Conservation (phyloP, 164 flowering plant genomes). For the Cinnamomum chago region DNA sequence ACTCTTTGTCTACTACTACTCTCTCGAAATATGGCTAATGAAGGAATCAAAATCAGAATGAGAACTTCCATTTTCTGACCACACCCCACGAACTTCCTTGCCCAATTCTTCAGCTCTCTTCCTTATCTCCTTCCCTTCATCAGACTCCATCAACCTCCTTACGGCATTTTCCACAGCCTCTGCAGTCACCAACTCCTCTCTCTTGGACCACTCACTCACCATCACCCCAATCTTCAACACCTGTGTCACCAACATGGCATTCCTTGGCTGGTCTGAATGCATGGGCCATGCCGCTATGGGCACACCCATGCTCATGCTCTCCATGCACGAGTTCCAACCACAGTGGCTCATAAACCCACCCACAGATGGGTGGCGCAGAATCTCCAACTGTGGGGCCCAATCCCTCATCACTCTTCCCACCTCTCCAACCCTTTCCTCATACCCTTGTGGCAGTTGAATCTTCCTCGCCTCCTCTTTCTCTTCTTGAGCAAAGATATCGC, state of each 20-base stretch:
- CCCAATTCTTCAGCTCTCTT: constrained; percentile 7
- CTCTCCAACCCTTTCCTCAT: constrained; percentile 31
- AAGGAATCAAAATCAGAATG: constrained; percentile 7
- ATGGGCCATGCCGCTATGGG: constrained; percentile 76
- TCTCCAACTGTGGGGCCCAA: constrained; percentile 56
- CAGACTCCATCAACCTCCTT: constrained; percentile 13
- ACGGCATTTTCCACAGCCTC: constrained; percentile 3
- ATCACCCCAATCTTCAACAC: constrained; percentile 40
- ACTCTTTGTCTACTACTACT: constrained; percentile 3
- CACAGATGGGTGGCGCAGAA: constrained; percentile 35
- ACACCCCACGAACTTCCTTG: not conserved
- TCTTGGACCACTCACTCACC: constrained; percentile 37
- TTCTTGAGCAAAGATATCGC: constrained; percentile 12
- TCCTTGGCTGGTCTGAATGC: constrained; percentile 79
- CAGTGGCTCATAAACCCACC: constrained; percentile 64
- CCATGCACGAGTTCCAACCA: constrained; percentile 62
- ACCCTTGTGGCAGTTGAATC: constrained; percentile 41
- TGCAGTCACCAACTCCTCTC: constrained; percentile 16
- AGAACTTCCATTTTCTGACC: constrained; percentile 3
- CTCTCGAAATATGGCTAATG: constrained; percentile 7
- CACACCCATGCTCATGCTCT: constrained; percentile 46
- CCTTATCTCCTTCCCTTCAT: constrained; percentile 7
- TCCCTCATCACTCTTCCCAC: constrained; percentile 38
- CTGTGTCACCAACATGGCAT: constrained; percentile 36
- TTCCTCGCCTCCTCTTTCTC: not conserved